Base-by-base conservation (phyloP, 164 flowering plant species). In the Cinnamomum micranthum region DNA sequence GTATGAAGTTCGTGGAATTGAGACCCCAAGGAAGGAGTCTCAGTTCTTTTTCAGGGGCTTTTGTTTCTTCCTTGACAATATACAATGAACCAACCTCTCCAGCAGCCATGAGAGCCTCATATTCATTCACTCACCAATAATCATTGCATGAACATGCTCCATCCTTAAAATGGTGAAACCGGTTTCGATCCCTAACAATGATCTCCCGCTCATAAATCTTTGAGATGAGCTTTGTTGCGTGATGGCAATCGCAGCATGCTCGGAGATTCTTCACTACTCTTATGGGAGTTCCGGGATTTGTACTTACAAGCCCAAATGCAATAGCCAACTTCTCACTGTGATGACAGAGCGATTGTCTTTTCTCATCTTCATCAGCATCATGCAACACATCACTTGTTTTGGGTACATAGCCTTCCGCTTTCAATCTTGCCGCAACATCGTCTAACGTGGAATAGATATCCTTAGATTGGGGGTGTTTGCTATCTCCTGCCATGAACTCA, bases 311-410 rank as follows among this genome's bases (percentile, higher is more conserved):
- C 12, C 58, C 41, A 31, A 68, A 68, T 24, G 79, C 75, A 60
- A 70, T 71, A 2, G 74, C 70, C 58, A 70, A 50, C 72, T 71
- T 74, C 65, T 77, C 76, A 62, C 70, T 27, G 71, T 70, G 70
- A 70, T 65, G 72, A 65, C 51, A 62, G 2, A 72, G 59, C 11
- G 66, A 50, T 15, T 13, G 28, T 25, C 73, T 70, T 41, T 77
- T 68, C 59, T 77, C 72, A 35, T 77, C 69, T 60, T 76, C 74
- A 17, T 41, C 72, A 31, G 71, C 31, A 19, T 77, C 72, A 22
- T 35, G 68, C 67, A 77, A 51, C 28, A 66, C 79, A 23, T 51
- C 23, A 15, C 14, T 58, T 10, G 68, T 65, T 6, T 71, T 58
- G 58, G 72, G 71, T 13, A 41, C 22, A 59, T 69, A 76, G 14